Evolutionary conservation across 441 rosid species (phyloP).

Genomic region (Theobroma grandiflorum): DNA sequence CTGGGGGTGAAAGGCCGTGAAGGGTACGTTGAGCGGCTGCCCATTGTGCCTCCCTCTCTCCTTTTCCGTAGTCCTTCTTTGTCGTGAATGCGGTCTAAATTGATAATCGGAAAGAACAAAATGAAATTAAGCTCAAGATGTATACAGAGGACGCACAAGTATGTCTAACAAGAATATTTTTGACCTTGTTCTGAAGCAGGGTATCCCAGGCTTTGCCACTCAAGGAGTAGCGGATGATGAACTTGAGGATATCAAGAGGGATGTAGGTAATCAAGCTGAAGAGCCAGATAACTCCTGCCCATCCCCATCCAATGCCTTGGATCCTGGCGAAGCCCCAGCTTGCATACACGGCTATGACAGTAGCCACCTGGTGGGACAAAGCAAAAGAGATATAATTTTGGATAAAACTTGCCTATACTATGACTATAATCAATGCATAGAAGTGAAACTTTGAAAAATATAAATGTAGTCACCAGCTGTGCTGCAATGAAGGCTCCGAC

Average conservation of each 20-base stretch:
- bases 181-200: slow-evolving; percentile 66
- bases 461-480: slow-evolving; percentile 63
- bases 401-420: not conserved
- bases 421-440: not conserved
- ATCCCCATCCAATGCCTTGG: slow-evolving; percentile 89
- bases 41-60: slow-evolving; percentile 95
- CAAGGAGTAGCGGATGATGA: slow-evolving; percentile 69
- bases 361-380: slow-evolving; percentile 65
- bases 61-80: slow-evolving; percentile 82
- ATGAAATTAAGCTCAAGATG: not conserved
- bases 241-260: slow-evolving; percentile 90
- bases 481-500: slow-evolving; percentile 70
- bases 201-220: slow-evolving; percentile 85
- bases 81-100: slow-evolving; percentile 79
- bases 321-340: slow-evolving; percentile 85
- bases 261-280: slow-evolving; percentile 73
- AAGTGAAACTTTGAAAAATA: not conserved
- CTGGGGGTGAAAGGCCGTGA: slow-evolving; percentile 68
- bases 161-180: not conserved
- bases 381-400: not conserved
- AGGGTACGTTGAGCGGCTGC: slow-evolving; percentile 84
- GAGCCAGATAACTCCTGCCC: slow-evolving; percentile 90
- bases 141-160: too few relatives aligned
- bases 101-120: not conserved
- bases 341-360: slow-evolving; percentile 77